A percentile compares a stretch with the other conserved stretches of the same genome.
These are phyloP conservation scores for Coniferiporia weirii DNA, from an alignment of 1,284 basidiomycete genomes.

Conservation along the genomic window DNA sequence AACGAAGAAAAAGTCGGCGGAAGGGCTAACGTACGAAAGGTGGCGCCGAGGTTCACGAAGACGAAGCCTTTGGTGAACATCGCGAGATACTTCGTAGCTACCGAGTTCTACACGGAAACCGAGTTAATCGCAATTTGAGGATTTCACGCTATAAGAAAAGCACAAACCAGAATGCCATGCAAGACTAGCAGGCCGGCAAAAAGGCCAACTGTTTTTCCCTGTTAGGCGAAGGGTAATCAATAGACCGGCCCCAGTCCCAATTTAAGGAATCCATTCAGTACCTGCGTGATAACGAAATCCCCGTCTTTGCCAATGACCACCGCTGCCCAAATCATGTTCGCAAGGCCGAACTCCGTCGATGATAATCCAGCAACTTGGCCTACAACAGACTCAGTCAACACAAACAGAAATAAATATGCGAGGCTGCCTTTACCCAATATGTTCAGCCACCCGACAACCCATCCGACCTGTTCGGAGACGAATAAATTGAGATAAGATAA, in stretches of 20 bases:
- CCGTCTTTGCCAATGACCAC: slow-evolving; percentile 47
- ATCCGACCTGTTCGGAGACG: slow-evolving; percentile 43
- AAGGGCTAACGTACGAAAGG: slow-evolving; percentile 40
- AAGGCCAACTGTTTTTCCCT: slow-evolving; percentile 71
- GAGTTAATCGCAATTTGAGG: neutral
- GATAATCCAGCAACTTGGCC: slow-evolving; percentile 78
- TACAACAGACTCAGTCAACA: slow-evolving; percentile 20
- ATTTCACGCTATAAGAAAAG: too few relatives aligned
- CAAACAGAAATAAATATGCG: slow-evolving; percentile 7
- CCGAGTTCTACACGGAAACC: slow-evolving; percentile 53
- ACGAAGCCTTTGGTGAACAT: slow-evolving; percentile 77
- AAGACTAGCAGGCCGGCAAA: slow-evolving; percentile 66
- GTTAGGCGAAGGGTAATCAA: slow-evolving; percentile 22
- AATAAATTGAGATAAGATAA: neutral
- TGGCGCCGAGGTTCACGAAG: slow-evolving; percentile 82
- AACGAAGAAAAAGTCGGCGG: slow-evolving; percentile 7
- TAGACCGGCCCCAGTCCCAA: neutral
- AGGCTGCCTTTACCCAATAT: slow-evolving; percentile 57
- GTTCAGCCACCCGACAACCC: slow-evolving; percentile 85
- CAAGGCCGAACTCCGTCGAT: slow-evolving; percentile 85
- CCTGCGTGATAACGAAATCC: slow-evolving; percentile 30
- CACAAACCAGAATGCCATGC: slow-evolving; percentile 61
- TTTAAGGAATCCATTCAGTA: neutral
- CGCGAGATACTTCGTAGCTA: slow-evolving; percentile 79
- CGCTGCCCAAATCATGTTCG: slow-evolving; percentile 86